phyloP scores from a whole-genome alignment of 2,329 filamentous ascomycete genomes.

The Mycosphaerella sp. region DNA sequence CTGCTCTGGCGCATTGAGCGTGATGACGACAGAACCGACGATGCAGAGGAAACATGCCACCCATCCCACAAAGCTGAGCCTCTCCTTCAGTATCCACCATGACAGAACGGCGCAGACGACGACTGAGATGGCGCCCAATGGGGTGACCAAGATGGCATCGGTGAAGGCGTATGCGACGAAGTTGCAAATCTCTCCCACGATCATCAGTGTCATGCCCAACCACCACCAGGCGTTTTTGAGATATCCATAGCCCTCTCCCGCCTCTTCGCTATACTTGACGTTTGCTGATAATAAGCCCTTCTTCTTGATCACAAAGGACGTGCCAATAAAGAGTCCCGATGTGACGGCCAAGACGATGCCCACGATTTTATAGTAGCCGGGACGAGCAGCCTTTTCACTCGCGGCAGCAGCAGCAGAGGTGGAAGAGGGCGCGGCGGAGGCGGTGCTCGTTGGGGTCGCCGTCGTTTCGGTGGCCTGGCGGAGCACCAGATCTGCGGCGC shows the following conservation, averaged over 20 bases:
- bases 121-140: constrained; percentile 82
- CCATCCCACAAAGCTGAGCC: constrained; percentile 91
- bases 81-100: constrained; percentile 91
- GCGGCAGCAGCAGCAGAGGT: constrained; percentile 20
- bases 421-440: neutral
- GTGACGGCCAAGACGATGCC: constrained; percentile 79
- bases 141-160: constrained; percentile 91
- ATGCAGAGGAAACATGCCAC: constrained; percentile 95
- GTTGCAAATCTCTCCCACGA: constrained; percentile 92
- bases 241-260: constrained; percentile 94
- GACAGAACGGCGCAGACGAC: constrained; percentile 88
- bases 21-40: constrained; percentile 85
- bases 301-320: constrained; percentile 95
- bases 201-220: constrained; percentile 94
- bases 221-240: constrained; percentile 95
- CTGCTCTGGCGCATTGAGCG: constrained; percentile 82
- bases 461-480: constrained; percentile 37
- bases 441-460: constrained; percentile 18
- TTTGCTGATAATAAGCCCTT: constrained; percentile 85
- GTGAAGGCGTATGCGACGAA: constrained; percentile 96
- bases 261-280: constrained; percentile 90
- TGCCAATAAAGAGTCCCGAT: constrained; percentile 87
- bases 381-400: constrained; percentile 36
- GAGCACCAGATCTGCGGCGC: constrained; percentile 38
- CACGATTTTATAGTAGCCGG: constrained; percentile 69